Conservation (phyloP, 306 rosid species). For the Quercus aquifolioides region DNA sequence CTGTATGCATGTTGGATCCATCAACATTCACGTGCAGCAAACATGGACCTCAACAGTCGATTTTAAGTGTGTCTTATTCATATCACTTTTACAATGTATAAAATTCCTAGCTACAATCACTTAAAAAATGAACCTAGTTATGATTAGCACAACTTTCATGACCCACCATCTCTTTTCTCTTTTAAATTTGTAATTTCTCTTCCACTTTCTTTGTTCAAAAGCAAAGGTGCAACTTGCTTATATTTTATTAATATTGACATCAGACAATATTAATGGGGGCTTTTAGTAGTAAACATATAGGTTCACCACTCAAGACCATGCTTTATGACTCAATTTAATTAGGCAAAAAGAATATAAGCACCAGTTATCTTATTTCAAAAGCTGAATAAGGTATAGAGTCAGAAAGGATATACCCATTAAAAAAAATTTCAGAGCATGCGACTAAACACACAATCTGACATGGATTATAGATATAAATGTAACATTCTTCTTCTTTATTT, state of each 20-base stretch:
- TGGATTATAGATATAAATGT: neutral
- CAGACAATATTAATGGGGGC: neutral
- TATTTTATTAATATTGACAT: neutral
- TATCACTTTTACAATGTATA: neutral
- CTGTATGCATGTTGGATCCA: neutral
- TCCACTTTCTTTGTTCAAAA: neutral
- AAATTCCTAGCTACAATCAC: neutral
- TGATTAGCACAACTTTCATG: neutral
- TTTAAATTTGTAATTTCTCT: neutral
- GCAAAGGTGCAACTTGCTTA: constrained; percentile 10
- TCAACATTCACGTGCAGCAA: constrained; percentile 13
- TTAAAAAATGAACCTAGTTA: neutral
- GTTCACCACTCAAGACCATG: constrained; percentile 1
- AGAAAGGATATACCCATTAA: neutral
- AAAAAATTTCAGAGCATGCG: neutral
- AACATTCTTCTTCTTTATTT: neutral
- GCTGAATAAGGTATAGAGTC: neutral
- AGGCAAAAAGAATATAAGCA: neutral
- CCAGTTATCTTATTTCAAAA: too few relatives aligned
- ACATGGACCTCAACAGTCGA: neutral
- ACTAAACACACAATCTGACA: neutral
- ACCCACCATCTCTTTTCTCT: neutral
- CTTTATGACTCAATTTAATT: neutral
- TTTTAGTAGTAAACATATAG: neutral
- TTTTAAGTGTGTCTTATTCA: neutral